A percentile compares a stretch with the other conserved stretches of the same genome.
These are phyloP conservation scores for Phytophthora agathidicida DNA, from an alignment of 352 stramenopile species.

Conservation along the genomic window DNA sequence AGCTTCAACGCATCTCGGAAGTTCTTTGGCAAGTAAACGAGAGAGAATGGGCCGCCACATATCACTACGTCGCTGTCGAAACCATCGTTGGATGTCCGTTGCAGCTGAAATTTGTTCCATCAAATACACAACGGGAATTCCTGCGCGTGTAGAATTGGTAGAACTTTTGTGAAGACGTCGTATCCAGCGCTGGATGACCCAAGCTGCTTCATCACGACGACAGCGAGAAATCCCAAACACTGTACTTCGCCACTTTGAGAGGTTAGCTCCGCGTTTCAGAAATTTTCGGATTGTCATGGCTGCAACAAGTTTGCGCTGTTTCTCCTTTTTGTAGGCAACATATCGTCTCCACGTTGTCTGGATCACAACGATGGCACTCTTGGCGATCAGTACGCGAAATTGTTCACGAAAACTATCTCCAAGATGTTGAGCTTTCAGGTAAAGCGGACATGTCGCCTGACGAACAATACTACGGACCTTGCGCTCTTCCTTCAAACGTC, in stretches of 20 bases:
- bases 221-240: constrained; percentile 1
- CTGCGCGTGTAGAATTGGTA: not conserved
- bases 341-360: constrained; percentile 59
- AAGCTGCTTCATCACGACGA: constrained; percentile 14
- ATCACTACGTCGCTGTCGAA: constrained; percentile 37
- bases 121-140: constrained; percentile 1
- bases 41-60: constrained; percentile 36
- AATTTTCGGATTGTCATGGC: constrained; percentile 12
- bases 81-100: constrained; percentile 46
- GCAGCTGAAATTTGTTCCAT: constrained; percentile 24
- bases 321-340: constrained; percentile 11
- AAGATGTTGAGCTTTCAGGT: constrained; percentile 40
- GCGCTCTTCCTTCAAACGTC: constrained; percentile 30
- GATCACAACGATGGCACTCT: constrained; percentile 52
- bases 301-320: constrained; percentile 1
- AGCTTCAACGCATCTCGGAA: constrained; percentile 30
- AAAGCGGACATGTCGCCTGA: constrained; percentile 52
- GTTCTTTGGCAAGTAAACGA: constrained; percentile 31
- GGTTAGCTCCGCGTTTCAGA: not conserved
- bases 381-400: constrained; percentile 43
- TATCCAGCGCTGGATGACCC: constrained; percentile 22
- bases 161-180: not conserved
- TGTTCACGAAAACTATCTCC: constrained; percentile 35
- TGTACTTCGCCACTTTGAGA: constrained; percentile 10
- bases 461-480: constrained; percentile 37